Base-by-base conservation (phyloP, 805 yeast genomes). In the Wickerhamomyces silvicola region DNA sequence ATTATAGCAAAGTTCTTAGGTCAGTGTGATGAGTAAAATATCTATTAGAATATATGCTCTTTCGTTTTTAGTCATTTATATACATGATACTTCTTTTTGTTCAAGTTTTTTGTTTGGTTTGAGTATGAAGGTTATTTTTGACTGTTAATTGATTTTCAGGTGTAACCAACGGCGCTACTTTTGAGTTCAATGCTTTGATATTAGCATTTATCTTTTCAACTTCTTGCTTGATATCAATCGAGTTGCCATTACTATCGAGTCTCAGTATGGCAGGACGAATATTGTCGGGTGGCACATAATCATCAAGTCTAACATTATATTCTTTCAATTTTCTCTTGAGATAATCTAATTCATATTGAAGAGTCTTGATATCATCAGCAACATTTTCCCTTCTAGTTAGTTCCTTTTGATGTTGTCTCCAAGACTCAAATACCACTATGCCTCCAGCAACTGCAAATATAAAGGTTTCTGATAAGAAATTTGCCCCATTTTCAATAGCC, bases 401-500 rank as follows among this genome's bases (percentile, higher is more conserved):
- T 41, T 79, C 84, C 57, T 81, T 81, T 47, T 70, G 68, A 24
- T 84, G 63, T 28, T 81, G 74, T 44, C 90, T 67, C 46, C 70
- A 65, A 18, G 83, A 70, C 52, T 86, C 95, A 50, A 70, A 83
- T 10, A 85, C 48, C 9, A 86, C 76, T 33, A 82, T 66, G 1
- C 79, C 68, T 5, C 94, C 92, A 2, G 92, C 94, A 16, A 86
- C 90, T 18, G 79, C 62, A 45, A 86, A 85, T 13, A 85, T 75
- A 48, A 85, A 80, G 20, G 77, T 53, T 52, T 85, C 95, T 27
- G 90, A 79, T 10, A 85, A 58, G 50, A 84, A 75, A 35, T 70
- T 80, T 27, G 94, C 92, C 1, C 94, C 95, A 37, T 68, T 75
- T 37, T 85, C 92, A 26, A 86, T 71, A 22, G 95, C 95, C 48